These are phyloP conservation scores for Phlebiopsis flavidoalba DNA, from an alignment of 768 basidiomycete species.

Conservation along the genomic window DNA sequence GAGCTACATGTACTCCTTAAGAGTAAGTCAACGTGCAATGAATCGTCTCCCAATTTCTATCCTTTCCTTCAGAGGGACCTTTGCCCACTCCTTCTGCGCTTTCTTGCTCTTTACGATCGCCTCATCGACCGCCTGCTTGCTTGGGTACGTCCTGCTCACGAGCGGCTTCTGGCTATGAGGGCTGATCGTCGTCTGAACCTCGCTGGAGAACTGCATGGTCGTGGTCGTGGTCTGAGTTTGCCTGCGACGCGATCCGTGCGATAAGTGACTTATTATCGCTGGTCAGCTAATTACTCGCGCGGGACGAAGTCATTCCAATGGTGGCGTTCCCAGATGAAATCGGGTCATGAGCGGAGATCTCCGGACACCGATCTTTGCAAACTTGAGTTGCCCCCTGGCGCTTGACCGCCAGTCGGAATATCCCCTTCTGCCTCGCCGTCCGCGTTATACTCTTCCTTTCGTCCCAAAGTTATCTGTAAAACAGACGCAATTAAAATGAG, in stretches of 20 bases:
- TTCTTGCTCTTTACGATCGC: conserved; percentile 49
- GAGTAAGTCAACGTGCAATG: conserved; percentile 39
- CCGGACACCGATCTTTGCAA: neutral
- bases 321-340: neutral
- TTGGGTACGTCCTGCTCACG: conserved; percentile 63
- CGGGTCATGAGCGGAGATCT: neutral
- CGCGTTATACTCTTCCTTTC: neutral
- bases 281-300: neutral
- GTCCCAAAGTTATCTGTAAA: neutral
- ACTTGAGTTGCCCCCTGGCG: neutral
- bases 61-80: conserved; percentile 52
- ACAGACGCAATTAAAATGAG: conserved; percentile 30
- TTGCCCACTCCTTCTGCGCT: conserved; percentile 75
- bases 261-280: neutral
- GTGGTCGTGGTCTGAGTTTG: conserved; percentile 5
- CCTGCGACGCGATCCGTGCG: neutral
- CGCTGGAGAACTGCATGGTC: neutral
- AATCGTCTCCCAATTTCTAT: conserved; percentile 70
- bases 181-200: conserved; percentile 71
- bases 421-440: neutral
- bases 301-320: neutral
- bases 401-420: neutral
- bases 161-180: conserved; percentile 75
- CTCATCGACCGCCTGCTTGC: conserved; percentile 52
- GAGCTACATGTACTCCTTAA: neutral